Conservation (phyloP, 352 stramenopile species). For the Phytopythium mirpurense region DNA sequence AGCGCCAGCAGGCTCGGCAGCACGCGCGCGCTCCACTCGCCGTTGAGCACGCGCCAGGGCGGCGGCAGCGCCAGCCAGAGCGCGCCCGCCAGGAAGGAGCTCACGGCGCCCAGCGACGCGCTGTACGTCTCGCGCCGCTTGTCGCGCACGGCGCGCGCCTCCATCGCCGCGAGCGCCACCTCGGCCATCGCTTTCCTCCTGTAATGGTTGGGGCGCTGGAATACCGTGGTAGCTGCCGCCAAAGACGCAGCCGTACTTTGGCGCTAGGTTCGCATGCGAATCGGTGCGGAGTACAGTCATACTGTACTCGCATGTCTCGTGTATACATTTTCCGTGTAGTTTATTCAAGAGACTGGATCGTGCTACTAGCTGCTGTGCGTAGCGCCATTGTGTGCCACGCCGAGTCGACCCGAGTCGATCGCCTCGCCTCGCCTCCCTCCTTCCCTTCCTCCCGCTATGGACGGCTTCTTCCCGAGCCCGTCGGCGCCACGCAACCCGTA, state of each 20-base stretch:
- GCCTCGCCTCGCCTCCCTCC: neutral
- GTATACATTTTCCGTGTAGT: too few relatives aligned
- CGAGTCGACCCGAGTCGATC: too few relatives aligned
- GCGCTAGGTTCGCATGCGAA: neutral
- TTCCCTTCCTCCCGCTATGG: neutral
- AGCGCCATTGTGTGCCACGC: conserved; percentile 1
- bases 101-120: conserved; percentile 36
- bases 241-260: neutral
- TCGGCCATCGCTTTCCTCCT: conserved; percentile 4
- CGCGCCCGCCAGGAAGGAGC: conserved; percentile 28
- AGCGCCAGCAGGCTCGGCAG: conserved; percentile 53
- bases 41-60: conserved; percentile 65
- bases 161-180: conserved; percentile 46
- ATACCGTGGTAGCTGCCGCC: too few relatives aligned
- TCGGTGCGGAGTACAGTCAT: too few relatives aligned
- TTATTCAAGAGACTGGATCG: too few relatives aligned
- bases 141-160: conserved; percentile 59
- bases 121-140: conserved; percentile 61
- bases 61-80: conserved; percentile 55
- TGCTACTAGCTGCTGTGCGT: too few relatives aligned
- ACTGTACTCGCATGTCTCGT: too few relatives aligned
- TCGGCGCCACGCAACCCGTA: conserved; percentile 68
- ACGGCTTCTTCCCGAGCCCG: conserved; percentile 52
- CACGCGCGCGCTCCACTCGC: conserved; percentile 59
- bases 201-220: too few relatives aligned